Percentiles rank a stretch among this genome's conserved stretches.
phyloP scores from a whole-genome alignment of 1,284 basidiomycete genomes.

The Ustilago trichophora region DNA sequence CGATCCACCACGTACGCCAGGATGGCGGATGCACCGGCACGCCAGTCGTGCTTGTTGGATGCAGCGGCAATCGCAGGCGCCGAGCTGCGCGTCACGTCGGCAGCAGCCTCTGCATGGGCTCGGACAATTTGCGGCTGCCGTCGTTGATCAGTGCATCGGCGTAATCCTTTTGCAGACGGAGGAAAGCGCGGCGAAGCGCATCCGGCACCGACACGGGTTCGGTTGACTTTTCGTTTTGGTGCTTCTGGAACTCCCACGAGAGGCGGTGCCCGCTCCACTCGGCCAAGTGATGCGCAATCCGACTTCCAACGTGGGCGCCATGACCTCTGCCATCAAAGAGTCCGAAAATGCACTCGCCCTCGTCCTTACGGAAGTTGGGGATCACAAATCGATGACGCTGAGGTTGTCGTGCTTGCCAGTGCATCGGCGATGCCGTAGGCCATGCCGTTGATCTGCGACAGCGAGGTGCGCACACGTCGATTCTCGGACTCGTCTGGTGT shows the following conservation, averaged over 20 bases:
- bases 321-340: conserved; percentile 81
- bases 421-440: conserved; percentile 96
- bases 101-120: conserved; percentile 43
- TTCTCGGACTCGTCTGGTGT: conserved; percentile 89
- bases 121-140: conserved; percentile 48
- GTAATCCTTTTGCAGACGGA: conserved; percentile 61
- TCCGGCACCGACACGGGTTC: conserved; percentile 49
- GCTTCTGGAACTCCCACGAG: conserved; percentile 54
- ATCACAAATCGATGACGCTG: conserved; percentile 93
- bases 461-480: conserved; percentile 88
- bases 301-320: conserved; percentile 68
- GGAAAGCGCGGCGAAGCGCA: conserved; percentile 60
- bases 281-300: conserved; percentile 70
- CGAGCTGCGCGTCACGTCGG: conserved; percentile 32
- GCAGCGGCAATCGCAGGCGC: conserved; percentile 49
- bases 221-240: conserved; percentile 24
- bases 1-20: conserved; percentile 84
- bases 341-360: conserved; percentile 90
- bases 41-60: conserved; percentile 57
- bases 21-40: conserved; percentile 76
- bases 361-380: conserved; percentile 81
- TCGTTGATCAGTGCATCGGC: conserved; percentile 61
- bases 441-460: conserved; percentile 90
- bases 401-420: conserved; percentile 74
- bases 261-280: conserved; percentile 56